A percentile compares a stretch with the other conserved stretches of the same genome.
Evolutionary conservation across 345 rosid species (phyloP).

Genomic region (Rhodomyrtus tomentosa): DNA sequence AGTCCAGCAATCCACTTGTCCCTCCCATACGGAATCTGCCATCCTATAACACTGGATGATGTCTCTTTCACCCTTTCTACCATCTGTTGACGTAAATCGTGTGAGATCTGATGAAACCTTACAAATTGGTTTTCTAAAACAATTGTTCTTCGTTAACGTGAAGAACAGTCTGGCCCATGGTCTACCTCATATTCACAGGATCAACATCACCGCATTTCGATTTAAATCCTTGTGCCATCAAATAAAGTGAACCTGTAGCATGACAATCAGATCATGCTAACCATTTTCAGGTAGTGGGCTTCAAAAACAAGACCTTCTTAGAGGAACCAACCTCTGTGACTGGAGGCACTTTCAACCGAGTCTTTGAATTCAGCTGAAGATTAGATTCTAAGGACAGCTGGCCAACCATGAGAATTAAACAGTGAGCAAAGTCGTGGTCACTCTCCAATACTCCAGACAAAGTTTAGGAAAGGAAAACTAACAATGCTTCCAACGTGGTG

Average conservation of each 20-base stretch:
- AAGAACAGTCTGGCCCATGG: not conserved
- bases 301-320: not conserved
- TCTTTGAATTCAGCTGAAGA: conserved; percentile 5
- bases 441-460: not conserved
- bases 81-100: not conserved
- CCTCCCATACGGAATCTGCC: conserved; percentile 10
- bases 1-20: conserved; percentile 1
- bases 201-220: not conserved
- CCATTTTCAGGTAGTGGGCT: not conserved
- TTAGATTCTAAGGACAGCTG: conserved; percentile 37
- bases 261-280: not conserved
- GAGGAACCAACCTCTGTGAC: conserved; percentile 17
- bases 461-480: not conserved
- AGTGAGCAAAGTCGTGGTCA: not conserved
- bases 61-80: not conserved
- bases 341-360: conserved; percentile 7
- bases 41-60: not conserved
- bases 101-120: not conserved
- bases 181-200: not conserved
- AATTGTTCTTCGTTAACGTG: not conserved
- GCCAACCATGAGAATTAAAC: not conserved
- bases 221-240: not conserved
- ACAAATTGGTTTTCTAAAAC: not conserved
- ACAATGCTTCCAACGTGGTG: not conserved
- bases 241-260: not conserved